Base-by-base conservation (phyloP, 306 rosid species). In the Medicago arabica region DNA sequence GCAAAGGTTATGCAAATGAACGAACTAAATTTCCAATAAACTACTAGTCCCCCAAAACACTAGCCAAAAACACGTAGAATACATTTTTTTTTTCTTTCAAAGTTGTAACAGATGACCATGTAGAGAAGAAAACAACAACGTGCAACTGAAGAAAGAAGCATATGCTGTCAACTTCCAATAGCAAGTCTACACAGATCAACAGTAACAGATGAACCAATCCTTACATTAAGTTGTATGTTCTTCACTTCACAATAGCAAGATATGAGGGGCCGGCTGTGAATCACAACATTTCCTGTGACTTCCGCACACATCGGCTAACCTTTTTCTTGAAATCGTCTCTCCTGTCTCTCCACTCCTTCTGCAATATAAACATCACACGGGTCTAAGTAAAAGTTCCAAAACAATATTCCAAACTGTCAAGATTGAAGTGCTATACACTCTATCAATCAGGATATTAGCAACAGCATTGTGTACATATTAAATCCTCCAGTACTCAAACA, bases 321-420 rank as follows among this genome's bases (percentile, higher is more conserved):
- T 93, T 93, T 75, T 90, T 93, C 94, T 89, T 93, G 93, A 93
- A 93, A 2, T 91, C 98, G 51, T 93, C 98, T 84, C 98, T 88
- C 84, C 85, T 76, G 0, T 93, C 98, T 75, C 98, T 88, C 98
- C 98, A 93, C 87, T 91, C 94, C 71, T 93, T 93, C 98, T 93
- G 96, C 89, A 85, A 75, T 60, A 78, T 9, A 21, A 70, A 75
- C 14, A 74, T 13, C 72, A 55, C 65, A 49, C 0, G 2, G 28
- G 65, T 44, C 54, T 62, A 3, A 72, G 47, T 28, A 17, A 23
- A 71, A 78, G 55, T 40, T 65, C 50, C 34, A 71, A 71, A 34
- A 46, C 12, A 12, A 71, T 16, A 55, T 74, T 72, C 36, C 40
- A 68, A 25, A 77, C 67, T 64, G 53, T 38, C 77, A 9, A 61